Evolutionary conservation across 2,329 filamentous ascomycete genomes (phyloP).

Genomic region (Aaosphaeria arxii): DNA sequence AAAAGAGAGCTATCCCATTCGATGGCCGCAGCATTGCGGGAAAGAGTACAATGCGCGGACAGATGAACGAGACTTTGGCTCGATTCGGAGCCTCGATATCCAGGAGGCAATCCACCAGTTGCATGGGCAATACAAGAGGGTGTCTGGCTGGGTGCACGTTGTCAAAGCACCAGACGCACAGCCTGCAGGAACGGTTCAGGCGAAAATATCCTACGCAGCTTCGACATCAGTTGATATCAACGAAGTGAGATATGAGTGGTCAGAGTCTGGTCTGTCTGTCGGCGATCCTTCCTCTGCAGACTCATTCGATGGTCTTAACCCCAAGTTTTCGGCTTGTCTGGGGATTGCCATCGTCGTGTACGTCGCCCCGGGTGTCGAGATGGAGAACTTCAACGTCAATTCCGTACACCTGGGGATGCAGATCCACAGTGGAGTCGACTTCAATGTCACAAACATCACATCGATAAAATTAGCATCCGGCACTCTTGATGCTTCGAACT

Average conservation of each 20-base stretch:
- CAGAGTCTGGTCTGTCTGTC: slow-evolving; percentile 19
- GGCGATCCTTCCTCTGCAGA: slow-evolving; percentile 23
- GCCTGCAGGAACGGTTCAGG: slow-evolving; percentile 31
- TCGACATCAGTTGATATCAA: slow-evolving; percentile 29
- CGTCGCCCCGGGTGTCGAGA: slow-evolving; percentile 27
- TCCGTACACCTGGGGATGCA: slow-evolving; percentile 39
- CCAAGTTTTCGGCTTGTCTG: slow-evolving; percentile 29
- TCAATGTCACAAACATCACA: slow-evolving; percentile 30
- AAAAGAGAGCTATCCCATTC: slow-evolving; percentile 28
- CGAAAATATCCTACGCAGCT: slow-evolving; percentile 36
- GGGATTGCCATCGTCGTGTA: slow-evolving; percentile 38
- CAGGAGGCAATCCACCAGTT: slow-evolving; percentile 28
- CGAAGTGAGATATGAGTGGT: slow-evolving; percentile 25
- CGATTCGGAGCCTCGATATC: slow-evolving; percentile 19
- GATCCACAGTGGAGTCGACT: slow-evolving; percentile 28
- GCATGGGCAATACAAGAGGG: slow-evolving; percentile 29
- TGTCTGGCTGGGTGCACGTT: slow-evolving; percentile 39
- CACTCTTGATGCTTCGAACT: slow-evolving; percentile 29
- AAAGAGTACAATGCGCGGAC: slow-evolving; percentile 31
- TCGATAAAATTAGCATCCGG: slow-evolving; percentile 33
- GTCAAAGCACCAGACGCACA: slow-evolving; percentile 33
- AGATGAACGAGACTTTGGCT: slow-evolving; percentile 26
- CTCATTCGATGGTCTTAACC: slow-evolving; percentile 20
- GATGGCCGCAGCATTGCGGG: slow-evolving; percentile 33
- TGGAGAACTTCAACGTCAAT: slow-evolving; percentile 34